These are phyloP conservation scores for Cryphonectria japonica DNA, from an alignment of 2,329 filamentous ascomycete genomes.

Conservation along the genomic window DNA sequence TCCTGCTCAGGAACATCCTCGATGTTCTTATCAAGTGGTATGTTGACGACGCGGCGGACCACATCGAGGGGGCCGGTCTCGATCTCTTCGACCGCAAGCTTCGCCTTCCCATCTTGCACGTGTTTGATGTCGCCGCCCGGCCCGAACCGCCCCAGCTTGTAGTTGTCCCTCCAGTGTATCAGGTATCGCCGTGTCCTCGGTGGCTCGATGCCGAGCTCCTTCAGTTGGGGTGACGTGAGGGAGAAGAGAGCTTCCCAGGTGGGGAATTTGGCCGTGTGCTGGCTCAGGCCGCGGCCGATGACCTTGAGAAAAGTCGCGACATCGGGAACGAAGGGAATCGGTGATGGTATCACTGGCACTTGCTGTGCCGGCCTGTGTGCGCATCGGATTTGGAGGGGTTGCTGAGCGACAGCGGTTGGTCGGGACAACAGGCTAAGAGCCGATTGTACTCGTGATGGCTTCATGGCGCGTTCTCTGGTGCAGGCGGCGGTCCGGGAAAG, in stretches of 20 bases:
- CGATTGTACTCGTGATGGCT: slow-evolving; percentile 35
- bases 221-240: slow-evolving; percentile 75
- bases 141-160: slow-evolving; percentile 76
- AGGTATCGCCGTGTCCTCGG: slow-evolving; percentile 82
- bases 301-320: slow-evolving; percentile 83
- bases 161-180: slow-evolving; percentile 84
- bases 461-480: slow-evolving; percentile 21
- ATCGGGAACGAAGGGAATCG: slow-evolving; percentile 86
- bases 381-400: slow-evolving; percentile 45
- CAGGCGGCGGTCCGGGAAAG: neutral
- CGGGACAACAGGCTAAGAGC: slow-evolving; percentile 36
- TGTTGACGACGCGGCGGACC: slow-evolving; percentile 58
- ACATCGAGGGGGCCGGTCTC: slow-evolving; percentile 43
- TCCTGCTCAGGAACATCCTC: slow-evolving; percentile 41
- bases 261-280: slow-evolving; percentile 84
- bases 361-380: slow-evolving; percentile 46
- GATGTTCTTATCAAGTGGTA: slow-evolving; percentile 51
- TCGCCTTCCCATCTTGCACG: slow-evolving; percentile 62
- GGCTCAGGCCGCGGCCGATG: slow-evolving; percentile 84
- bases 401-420: slow-evolving; percentile 35
- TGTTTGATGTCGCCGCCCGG: slow-evolving; percentile 80
- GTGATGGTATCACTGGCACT: slow-evolving; percentile 56
- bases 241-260: slow-evolving; percentile 91
- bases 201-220: slow-evolving; percentile 84
- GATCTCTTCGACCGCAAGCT: slow-evolving; percentile 52